phyloP scores from a whole-genome alignment of 2,329 filamentous ascomycete species.

The Paraphoma sp. region DNA sequence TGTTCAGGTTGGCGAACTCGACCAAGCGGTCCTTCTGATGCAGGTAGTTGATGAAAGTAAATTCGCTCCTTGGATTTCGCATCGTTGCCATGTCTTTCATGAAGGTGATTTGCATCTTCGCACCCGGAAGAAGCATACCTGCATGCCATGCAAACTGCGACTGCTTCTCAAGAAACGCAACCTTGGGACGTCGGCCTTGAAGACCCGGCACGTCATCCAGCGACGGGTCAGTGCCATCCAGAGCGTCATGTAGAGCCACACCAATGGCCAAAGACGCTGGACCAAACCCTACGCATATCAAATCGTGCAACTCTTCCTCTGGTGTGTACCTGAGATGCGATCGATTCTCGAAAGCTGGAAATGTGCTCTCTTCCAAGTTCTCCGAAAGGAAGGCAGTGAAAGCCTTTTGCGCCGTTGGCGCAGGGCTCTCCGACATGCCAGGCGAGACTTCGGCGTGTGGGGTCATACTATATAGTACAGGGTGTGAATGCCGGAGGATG shows the following conservation, averaged over 20 bases:
- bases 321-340: conserved; percentile 62
- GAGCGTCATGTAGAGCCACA: conserved; percentile 83
- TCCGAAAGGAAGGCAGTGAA: conserved; percentile 35
- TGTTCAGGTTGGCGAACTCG: conserved; percentile 88
- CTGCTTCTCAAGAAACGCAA: conserved; percentile 90
- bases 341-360: conserved; percentile 37
- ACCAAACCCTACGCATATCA: conserved; percentile 91
- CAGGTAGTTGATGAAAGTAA: conserved; percentile 96
- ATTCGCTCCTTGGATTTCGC: conserved; percentile 84
- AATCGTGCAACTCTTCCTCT: conserved; percentile 74
- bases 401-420: conserved; percentile 34
- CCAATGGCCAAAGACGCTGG: conserved; percentile 90
- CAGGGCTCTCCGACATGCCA: conserved; percentile 17
- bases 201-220: conserved; percentile 43
- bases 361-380: conserved; percentile 34
- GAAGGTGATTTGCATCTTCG: conserved; percentile 98
- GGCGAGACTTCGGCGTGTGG: conserved; percentile 42
- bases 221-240: conserved; percentile 48
- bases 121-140: conserved; percentile 91
- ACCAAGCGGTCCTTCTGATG: conserved; percentile 81
- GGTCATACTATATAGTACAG: conserved; percentile 29
- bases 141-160: conserved; percentile 86
- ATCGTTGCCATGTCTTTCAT: conserved; percentile 94
- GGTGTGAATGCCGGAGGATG: too few relatives aligned
- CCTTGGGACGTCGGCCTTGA: conserved; percentile 63